phyloP scores from a whole-genome alignment of 2,329 filamentous ascomycete species.

The Aureobasidium mangrovei region DNA sequence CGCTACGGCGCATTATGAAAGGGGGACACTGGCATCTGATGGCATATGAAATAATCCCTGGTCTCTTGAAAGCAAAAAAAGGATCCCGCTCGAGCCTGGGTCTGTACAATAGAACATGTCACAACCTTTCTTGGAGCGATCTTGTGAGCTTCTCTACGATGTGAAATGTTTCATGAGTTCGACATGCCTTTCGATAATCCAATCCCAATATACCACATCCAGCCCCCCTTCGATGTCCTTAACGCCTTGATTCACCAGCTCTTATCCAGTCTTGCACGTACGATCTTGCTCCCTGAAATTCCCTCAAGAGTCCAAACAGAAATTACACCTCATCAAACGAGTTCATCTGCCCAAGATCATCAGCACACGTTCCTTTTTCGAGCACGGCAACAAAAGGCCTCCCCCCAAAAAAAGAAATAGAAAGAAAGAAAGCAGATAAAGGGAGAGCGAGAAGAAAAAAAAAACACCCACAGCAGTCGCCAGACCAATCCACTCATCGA shows the following conservation, averaged over 20 bases:
- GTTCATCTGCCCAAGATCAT: neutral
- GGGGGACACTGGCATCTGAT: slow-evolving; percentile 6
- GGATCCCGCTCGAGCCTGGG: neutral
- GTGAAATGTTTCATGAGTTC: too few relatives aligned
- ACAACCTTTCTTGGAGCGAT: neutral
- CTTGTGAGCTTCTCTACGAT: too few relatives aligned
- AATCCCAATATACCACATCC: neutral
- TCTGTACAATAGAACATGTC: slow-evolving; percentile 11
- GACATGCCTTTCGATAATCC: too few relatives aligned
- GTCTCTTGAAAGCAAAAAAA: neutral
- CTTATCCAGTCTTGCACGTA: too few relatives aligned
- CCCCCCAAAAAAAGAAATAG: neutral
- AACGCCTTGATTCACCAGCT: neutral
- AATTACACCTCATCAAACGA: neutral
- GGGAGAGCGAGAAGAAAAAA: neutral
- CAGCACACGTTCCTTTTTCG: neutral
- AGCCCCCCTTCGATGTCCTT: too few relatives aligned
- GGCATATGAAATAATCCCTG: slow-evolving; percentile 9
- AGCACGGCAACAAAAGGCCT: neutral
- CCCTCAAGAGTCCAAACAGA: neutral
- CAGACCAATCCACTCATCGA: slow-evolving; percentile 73
- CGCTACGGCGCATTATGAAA: slow-evolving; percentile 9
- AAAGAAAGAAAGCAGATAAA: neutral
- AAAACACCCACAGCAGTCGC: slow-evolving; percentile 52
- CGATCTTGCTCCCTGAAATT: neutral